These are phyloP conservation scores for Posidonia oceanica DNA, from an alignment of 116 monocot genomes.

Conservation along the genomic window DNA sequence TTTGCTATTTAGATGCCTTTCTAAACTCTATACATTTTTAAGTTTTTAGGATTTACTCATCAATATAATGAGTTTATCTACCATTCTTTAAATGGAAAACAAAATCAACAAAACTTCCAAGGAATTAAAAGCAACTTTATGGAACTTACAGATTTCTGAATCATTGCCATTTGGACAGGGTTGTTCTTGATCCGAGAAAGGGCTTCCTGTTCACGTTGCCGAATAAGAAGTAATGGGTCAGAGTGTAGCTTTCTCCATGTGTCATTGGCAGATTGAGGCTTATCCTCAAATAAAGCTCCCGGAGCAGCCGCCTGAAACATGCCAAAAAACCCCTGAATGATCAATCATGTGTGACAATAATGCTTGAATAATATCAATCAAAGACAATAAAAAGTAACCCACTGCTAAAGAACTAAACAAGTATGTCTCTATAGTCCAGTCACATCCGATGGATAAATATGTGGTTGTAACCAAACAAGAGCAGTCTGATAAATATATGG, in stretches of 20 bases:
- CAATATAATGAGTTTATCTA: too few species aligned
- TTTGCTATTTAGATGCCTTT: too few species aligned
- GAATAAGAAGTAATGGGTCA: conserved; percentile 85
- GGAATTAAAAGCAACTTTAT: background rate
- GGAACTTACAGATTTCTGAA: conserved; percentile 81
- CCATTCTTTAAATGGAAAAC: too few species aligned
- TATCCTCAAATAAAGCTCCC: conserved; percentile 96
- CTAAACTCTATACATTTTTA: too few species aligned
- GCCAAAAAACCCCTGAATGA: background rate
- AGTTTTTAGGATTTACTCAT: too few species aligned
- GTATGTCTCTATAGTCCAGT: background rate
- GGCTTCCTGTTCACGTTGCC: conserved; percentile 89
- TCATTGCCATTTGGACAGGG: conserved; percentile 90
- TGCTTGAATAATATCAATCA: background rate
- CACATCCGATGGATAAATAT: background rate
- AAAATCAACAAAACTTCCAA: too few species aligned
- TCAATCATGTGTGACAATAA: background rate
- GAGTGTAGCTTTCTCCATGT: conserved; percentile 98
- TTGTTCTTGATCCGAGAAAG: conserved; percentile 86
- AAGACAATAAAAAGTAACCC: background rate
- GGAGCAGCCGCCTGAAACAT: conserved; percentile 59
- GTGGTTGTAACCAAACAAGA: too few species aligned
- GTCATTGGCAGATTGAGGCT: conserved; percentile 94
- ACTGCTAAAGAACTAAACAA: background rate
- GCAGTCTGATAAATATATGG: too few species aligned